Percentiles rank a stretch among this genome's conserved stretches.
Evolutionary conservation across 768 basidiomycete species (phyloP).

Genomic region (Agaricus blazei): DNA sequence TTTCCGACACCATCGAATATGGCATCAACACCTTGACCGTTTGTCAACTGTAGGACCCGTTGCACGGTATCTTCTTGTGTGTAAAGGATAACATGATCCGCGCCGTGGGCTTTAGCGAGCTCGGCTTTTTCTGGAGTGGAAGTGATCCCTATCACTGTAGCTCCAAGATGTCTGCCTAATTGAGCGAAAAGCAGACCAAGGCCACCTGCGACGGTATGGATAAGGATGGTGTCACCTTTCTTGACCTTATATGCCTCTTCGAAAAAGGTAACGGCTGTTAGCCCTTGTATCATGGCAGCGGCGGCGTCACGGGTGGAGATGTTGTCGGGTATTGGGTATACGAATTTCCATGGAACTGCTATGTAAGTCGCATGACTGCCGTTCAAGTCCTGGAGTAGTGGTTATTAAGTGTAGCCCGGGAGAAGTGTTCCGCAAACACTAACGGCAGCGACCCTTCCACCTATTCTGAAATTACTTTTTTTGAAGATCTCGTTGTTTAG

Average conservation of each 20-base stretch:
- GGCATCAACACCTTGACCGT: conserved; percentile 78
- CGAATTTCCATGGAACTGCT: conserved; percentile 56
- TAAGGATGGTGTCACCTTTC: conserved; percentile 71
- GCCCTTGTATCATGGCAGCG: conserved; percentile 63
- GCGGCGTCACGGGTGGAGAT: conserved; percentile 61
- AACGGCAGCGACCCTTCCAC: conserved; percentile 72
- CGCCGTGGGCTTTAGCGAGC: conserved; percentile 73
- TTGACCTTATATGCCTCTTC: conserved; percentile 85
- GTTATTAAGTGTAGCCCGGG: neutral
- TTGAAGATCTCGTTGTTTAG: conserved; percentile 60
- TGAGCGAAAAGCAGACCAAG: conserved; percentile 70
- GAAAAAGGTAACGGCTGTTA: conserved; percentile 75
- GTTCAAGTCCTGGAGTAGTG: conserved; percentile 30
- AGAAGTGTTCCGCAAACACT: conserved; percentile 15
- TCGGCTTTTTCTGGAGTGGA: conserved; percentile 81
- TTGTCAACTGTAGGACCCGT: conserved; percentile 69
- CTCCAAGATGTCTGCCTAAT: conserved; percentile 67
- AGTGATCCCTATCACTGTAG: conserved; percentile 89
- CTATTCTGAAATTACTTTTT: conserved; percentile 57
- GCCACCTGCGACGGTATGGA: conserved; percentile 92
- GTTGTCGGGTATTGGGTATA: conserved; percentile 59
- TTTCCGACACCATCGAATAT: conserved; percentile 97
- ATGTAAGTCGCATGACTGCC: conserved; percentile 70
- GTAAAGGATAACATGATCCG: conserved; percentile 85
- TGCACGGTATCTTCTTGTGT: conserved; percentile 68